Percentiles rank a stretch among this genome's conserved stretches.
Conservation (phyloP, 1,284 basidiomycete genomes). For the Pseudomicrostroma phylloplanum region DNA sequence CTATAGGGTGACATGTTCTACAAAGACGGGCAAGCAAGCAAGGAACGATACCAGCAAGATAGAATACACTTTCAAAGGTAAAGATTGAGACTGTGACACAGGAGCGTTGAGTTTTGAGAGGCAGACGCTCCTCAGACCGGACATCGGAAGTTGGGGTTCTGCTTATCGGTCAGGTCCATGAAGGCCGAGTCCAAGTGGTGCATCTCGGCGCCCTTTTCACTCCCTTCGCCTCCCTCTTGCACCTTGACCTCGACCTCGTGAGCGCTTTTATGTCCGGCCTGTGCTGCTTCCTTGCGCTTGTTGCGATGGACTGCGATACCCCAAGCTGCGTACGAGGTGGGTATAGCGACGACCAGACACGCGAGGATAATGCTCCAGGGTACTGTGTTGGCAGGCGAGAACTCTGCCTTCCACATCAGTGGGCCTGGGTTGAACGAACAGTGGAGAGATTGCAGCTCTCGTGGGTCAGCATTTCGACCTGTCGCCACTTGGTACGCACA, state of each 20-base stretch:
- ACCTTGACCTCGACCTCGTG: slow-evolving; percentile 4
- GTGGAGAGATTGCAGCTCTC: too few relatives aligned
- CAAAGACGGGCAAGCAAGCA: too few relatives aligned
- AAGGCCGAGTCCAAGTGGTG: slow-evolving; percentile 2
- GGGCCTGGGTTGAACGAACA: background rate
- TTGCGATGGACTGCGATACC: background rate
- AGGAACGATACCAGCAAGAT: too few relatives aligned
- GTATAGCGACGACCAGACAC: background rate
- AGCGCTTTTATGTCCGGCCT: background rate
- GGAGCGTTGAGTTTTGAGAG: too few relatives aligned
- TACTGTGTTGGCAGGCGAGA: background rate
- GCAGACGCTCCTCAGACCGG: background rate
- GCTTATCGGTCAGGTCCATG: slow-evolving; percentile 7
- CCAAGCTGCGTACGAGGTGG: background rate
- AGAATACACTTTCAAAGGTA: too few relatives aligned
- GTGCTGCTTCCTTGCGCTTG: background rate
- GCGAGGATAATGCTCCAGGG: slow-evolving; percentile 4
- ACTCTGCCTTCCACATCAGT: background rate
- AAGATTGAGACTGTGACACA: too few relatives aligned
- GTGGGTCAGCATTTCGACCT: too few relatives aligned
- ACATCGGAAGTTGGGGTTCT: slow-evolving; percentile 1
- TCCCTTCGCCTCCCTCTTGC: background rate
- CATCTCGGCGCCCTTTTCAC: background rate
- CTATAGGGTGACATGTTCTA: too few relatives aligned
- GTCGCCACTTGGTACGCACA: too few relatives aligned